phyloP scores from a whole-genome alignment of 163 green algal species.

The Chlamydomonas reinhardtii region DNA sequence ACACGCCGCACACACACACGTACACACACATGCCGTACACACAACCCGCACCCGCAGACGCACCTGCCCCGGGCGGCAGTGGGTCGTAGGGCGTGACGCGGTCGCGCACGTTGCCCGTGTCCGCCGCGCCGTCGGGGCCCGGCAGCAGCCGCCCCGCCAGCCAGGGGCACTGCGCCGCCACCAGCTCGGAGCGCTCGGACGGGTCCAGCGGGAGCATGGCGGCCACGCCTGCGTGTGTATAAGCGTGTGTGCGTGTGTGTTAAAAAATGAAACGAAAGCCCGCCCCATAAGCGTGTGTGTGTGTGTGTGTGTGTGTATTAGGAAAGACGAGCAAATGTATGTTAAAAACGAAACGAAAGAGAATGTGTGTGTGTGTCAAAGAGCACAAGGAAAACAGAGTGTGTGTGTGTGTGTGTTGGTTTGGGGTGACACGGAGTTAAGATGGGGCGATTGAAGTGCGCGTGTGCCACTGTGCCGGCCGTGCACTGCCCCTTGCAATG shows the following conservation, averaged over 20 bases:
- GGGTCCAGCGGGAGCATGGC: background rate
- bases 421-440: too few relatives aligned
- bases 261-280: too few relatives aligned
- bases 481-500: too few relatives aligned
- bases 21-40: background rate
- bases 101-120: slow-evolving; percentile 58
- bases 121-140: background rate
- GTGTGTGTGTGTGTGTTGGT: too few relatives aligned
- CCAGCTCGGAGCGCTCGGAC: slow-evolving; percentile 59
- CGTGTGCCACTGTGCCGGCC: too few relatives aligned
- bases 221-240: slow-evolving; percentile 8
- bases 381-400: too few relatives aligned
- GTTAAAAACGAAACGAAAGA: background rate
- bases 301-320: background rate
- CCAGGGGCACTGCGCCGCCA: slow-evolving; percentile 71
- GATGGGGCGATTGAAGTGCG: too few relatives aligned
- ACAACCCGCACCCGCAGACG: too few relatives aligned
- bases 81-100: slow-evolving; percentile 43
- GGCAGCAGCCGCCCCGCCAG: slow-evolving; percentile 55
- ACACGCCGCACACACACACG: too few relatives aligned
- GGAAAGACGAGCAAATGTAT: background rate
- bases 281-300: too few relatives aligned
- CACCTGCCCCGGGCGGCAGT: slow-evolving; percentile 11
- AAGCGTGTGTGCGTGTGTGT: background rate
- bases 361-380: background rate